Evolutionary conservation across 768 basidiomycete genomes (phyloP), one percentile per base, ranked within the genome.

Genomic region (Erythrobasidium yunnanense): DNA sequence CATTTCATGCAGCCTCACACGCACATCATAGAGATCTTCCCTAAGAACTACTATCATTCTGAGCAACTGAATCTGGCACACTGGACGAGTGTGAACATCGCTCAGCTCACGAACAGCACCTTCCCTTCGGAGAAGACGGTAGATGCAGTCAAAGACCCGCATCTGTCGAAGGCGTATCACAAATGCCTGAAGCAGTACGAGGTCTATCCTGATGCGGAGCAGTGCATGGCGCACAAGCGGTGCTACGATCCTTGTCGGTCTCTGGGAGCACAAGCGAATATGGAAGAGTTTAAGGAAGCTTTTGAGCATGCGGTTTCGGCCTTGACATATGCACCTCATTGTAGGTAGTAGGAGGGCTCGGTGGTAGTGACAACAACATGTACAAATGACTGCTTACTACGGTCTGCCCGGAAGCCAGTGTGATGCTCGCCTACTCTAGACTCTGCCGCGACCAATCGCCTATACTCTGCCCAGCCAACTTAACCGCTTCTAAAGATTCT

Each of bases 401-500:
- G n/a, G n/a, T n/a, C n/a, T n/a, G n/a, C n/a, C n/a, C n/a, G n/a
- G n/a, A n/a, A n/a, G n/a, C n/a, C n/a, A n/a, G n/a, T n/a, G n/a
- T n/a, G n/a, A n/a, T n/a, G n/a, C n/a, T n/a, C n/a, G n/a, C n/a
- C n/a, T n/a, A n/a, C n/a, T n/a, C n/a, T 42, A 42, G 38, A 11
- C 11, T 42, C 38, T 42, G 38, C 11, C n/a, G 38, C 38, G 38
- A 11, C 38, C 38, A 42, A n/a, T 42, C 38, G 11, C 38, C 38
- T 42, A 42, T 42, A 6, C 27, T n/a, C 11, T n/a, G 11, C 22
- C 60, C 60, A 6, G 47, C 27, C n/a, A 18, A n/a, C 7, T 11
- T 20, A 8, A 49, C 65, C n/a, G 18, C 34, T 70, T 95, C 90
- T 87, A 88, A 95, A 66, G 82, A 83, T 73, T 93, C 91, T 42